Evolutionary conservation across 1,284 basidiomycete genomes (phyloP).

Genomic region (Uromyces viciae-fabae): DNA sequence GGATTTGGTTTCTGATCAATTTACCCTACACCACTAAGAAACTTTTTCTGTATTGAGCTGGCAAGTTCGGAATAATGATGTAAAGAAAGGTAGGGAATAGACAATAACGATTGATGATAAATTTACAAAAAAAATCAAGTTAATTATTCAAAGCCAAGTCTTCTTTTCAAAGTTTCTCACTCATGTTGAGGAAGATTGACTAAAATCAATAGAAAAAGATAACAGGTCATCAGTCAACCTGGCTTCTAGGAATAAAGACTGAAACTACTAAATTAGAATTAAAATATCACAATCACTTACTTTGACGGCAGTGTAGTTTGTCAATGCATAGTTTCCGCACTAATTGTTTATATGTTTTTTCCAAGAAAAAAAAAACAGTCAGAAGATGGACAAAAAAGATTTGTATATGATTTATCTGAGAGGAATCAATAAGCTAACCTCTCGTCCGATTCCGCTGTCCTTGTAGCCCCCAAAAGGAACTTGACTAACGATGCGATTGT

Average conservation of each 20-base stretch:
- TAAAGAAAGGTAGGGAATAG: too few relatives aligned
- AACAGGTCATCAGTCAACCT: neutral
- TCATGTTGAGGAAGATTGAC: slow-evolving; percentile 23
- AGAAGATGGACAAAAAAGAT: neutral
- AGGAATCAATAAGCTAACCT: neutral
- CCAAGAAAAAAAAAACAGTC: neutral
- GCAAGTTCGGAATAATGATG: too few relatives aligned
- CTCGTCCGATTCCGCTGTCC: slow-evolving; percentile 54
- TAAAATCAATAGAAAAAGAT: neutral
- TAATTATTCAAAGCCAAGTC: neutral
- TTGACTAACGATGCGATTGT: slow-evolving; percentile 65
- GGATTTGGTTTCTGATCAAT: too few relatives aligned
- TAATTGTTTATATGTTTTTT: neutral
- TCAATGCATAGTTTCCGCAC: slow-evolving; percentile 29
- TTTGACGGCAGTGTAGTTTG: slow-evolving; percentile 39
- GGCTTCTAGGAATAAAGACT: neutral
- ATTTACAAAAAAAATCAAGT: neutral
- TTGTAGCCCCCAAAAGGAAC: slow-evolving; percentile 87
- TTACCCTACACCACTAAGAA: too few relatives aligned
- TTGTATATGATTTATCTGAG: too few relatives aligned
- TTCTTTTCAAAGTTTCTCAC: slow-evolving; percentile 21
- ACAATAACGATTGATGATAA: too few relatives aligned
- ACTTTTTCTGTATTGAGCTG: too few relatives aligned
- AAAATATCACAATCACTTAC: neutral
- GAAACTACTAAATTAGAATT: neutral